Conservation (phyloP, 305 asterid genomes). For the Fraxinus sp. region DNA sequence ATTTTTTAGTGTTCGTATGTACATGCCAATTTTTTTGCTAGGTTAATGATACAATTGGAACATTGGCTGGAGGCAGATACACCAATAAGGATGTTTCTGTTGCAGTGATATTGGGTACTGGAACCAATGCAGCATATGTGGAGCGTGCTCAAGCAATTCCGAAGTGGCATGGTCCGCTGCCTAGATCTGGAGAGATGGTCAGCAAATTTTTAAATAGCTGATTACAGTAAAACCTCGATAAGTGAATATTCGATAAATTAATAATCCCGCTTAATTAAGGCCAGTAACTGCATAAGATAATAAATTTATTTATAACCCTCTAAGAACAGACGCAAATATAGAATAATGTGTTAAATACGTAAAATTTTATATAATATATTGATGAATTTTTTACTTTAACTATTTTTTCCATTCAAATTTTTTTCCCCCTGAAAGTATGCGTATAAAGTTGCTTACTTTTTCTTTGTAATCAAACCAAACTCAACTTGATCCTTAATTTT, state of each 20-base stretch:
- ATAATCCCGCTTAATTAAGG: neutral
- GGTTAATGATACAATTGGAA: slow-evolving; percentile 91
- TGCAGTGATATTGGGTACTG: slow-evolving; percentile 90
- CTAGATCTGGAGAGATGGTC: slow-evolving; percentile 90
- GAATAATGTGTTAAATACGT: neutral
- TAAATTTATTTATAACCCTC: neutral
- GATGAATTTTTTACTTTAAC: neutral
- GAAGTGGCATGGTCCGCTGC: slow-evolving; percentile 87
- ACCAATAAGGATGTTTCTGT: slow-evolving; percentile 55
- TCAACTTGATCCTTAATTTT: neutral
- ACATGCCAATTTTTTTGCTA: slow-evolving; percentile 26
- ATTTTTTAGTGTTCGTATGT: neutral
- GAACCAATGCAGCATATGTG: slow-evolving; percentile 86
- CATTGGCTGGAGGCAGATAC: slow-evolving; percentile 85
- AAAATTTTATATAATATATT: neutral
- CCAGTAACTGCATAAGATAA: neutral
- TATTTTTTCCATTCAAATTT: neutral
- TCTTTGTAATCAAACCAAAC: neutral
- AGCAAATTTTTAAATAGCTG: slow-evolving; percentile 22
- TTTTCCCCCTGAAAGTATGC: neutral
- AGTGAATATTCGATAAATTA: neutral
- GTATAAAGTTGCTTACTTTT: neutral
- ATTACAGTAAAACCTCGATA: neutral
- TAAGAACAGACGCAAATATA: neutral
- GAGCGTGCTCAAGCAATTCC: slow-evolving; percentile 93